phyloP scores from a whole-genome alignment of 768 basidiomycete genomes.

The Cystoderma amianthinum region DNA sequence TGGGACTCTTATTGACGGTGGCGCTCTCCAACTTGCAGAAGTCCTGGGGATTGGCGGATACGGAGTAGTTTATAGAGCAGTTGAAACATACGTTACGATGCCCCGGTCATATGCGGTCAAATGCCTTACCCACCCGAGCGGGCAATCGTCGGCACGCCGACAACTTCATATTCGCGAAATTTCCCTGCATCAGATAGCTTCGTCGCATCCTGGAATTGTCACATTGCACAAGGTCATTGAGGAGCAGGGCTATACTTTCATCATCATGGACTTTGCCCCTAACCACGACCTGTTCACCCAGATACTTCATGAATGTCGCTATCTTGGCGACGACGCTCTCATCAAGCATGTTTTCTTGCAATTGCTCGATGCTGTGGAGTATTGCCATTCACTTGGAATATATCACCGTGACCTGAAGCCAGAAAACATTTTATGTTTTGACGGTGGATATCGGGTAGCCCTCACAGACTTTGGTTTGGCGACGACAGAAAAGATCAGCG shows the following conservation, averaged over 20 bases:
- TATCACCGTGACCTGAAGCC: slow-evolving; percentile 98
- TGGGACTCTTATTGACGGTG: background rate
- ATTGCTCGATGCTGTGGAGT: slow-evolving; percentile 87
- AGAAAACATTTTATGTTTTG: slow-evolving; percentile 88
- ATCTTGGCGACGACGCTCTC: slow-evolving; percentile 76
- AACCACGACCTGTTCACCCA: slow-evolving; percentile 91
- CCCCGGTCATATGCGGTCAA: slow-evolving; percentile 80
- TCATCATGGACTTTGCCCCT: slow-evolving; percentile 90
- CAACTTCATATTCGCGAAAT: slow-evolving; percentile 88
- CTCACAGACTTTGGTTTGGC: slow-evolving; percentile 96
- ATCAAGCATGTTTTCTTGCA: slow-evolving; percentile 92
- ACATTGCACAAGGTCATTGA: slow-evolving; percentile 86
- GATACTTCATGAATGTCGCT: slow-evolving; percentile 71
- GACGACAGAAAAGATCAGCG: slow-evolving; percentile 77
- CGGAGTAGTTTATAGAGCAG: slow-evolving; percentile 89
- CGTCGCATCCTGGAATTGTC: slow-evolving; percentile 76
- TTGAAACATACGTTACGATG: slow-evolving; percentile 47
- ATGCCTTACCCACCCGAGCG: slow-evolving; percentile 60
- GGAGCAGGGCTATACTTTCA: slow-evolving; percentile 74
- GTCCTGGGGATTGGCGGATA: slow-evolving; percentile 92
- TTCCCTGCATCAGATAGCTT: slow-evolving; percentile 67
- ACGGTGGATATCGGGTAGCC: slow-evolving; percentile 67
- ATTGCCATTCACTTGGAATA: slow-evolving; percentile 87
- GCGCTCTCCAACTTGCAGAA: slow-evolving; percentile 72
- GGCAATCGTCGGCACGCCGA: slow-evolving; percentile 43